Evolutionary conservation across 192 early-diverging fungal species (phyloP), one percentile per base, ranked within the genome.

Genomic region (Tieghemiomyces parasiticus): DNA sequence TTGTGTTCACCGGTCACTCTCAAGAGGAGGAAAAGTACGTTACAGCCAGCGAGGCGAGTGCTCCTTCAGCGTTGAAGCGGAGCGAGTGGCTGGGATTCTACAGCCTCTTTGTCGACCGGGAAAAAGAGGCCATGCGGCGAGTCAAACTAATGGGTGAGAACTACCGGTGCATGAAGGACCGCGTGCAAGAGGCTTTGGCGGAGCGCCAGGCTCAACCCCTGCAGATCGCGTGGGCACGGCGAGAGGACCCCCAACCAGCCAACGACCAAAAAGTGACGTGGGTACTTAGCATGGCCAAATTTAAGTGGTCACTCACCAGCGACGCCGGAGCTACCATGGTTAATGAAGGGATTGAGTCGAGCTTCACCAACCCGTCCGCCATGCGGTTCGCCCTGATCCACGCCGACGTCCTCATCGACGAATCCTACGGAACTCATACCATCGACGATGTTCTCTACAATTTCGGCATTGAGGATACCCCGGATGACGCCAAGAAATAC

Each of bases 81-180:
- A 52, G 26, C 4, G 50, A 52, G 14, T 52, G 50, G 50, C 2
- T 52, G 14, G 50, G 50, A 29, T 52, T 29, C 50, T 52, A 52
- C 30, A 52, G 50, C 26, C 26, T 52, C 20, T 52, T 52, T 28
- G 30, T 52, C 2, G 30, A 52, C 50, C 50, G 30, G 22, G 50
- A 52, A 28, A 28, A 28, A 2, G 26, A 30, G 24, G 50, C 50
- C 50, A 52, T 24, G 2, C 50, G 50, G 14, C 50, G 24, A 16
- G 30, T 52, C 22, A 13, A 52, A 8, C 12, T 29, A 2, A 52
- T 30, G 26, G 14, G 26, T 8, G 24, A 24, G 20, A 52, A 52
- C 30, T 52, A 52, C 50, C 50, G 30, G 2, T 52, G 50, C 24
- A 52, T 52, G 24, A 52, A 30, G 16, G 26, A 52, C 24, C 19